These are phyloP conservation scores for Rhodocollybia butyracea DNA, from an alignment of 768 basidiomycete species.

Conservation along the genomic window DNA sequence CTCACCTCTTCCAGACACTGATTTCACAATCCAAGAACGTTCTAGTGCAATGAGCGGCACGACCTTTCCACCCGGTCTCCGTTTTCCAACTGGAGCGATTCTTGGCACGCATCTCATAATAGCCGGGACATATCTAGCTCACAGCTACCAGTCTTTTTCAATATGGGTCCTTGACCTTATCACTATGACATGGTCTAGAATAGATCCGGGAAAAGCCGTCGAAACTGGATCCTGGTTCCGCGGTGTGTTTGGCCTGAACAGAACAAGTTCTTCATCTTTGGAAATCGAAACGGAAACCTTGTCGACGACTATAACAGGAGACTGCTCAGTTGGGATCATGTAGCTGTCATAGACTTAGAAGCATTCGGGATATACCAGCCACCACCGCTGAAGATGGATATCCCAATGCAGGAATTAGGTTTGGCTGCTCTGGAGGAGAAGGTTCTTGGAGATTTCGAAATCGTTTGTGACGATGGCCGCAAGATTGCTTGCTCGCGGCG, in stretches of 20 bases:
- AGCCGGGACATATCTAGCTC: slow-evolving; percentile 93
- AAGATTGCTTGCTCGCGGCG: slow-evolving; percentile 78
- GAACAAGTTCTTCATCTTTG: slow-evolving; percentile 88
- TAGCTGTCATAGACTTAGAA: slow-evolving; percentile 87
- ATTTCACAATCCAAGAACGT: slow-evolving; percentile 77
- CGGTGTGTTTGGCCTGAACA: slow-evolving; percentile 79
- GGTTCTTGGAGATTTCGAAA: slow-evolving; percentile 84
- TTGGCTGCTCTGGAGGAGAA: slow-evolving; percentile 80
- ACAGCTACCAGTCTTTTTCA: slow-evolving; percentile 91
- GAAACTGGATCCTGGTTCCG: slow-evolving; percentile 93
- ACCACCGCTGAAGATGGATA: slow-evolving; percentile 60
- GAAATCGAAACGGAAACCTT: slow-evolving; percentile 82
- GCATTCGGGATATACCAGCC: slow-evolving; percentile 96
- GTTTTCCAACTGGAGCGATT: slow-evolving; percentile 94
- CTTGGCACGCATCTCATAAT: slow-evolving; percentile 90
- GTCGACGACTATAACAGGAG: slow-evolving; percentile 93
- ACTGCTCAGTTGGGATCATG: slow-evolving; percentile 87
- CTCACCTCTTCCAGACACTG: slow-evolving; percentile 70
- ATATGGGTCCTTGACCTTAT: slow-evolving; percentile 93
- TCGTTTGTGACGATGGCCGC: slow-evolving; percentile 89
- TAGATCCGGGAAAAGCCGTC: slow-evolving; percentile 85
- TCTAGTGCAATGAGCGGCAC: slow-evolving; percentile 79
- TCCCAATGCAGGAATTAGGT: slow-evolving; percentile 81
- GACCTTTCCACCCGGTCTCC: slow-evolving; percentile 88
- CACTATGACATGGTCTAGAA: slow-evolving; percentile 80